Evolutionary conservation across 2,329 filamentous ascomycete species (phyloP), one percentile per base, ranked within the genome.

Genomic region (Epicoccum sorghinum): DNA sequence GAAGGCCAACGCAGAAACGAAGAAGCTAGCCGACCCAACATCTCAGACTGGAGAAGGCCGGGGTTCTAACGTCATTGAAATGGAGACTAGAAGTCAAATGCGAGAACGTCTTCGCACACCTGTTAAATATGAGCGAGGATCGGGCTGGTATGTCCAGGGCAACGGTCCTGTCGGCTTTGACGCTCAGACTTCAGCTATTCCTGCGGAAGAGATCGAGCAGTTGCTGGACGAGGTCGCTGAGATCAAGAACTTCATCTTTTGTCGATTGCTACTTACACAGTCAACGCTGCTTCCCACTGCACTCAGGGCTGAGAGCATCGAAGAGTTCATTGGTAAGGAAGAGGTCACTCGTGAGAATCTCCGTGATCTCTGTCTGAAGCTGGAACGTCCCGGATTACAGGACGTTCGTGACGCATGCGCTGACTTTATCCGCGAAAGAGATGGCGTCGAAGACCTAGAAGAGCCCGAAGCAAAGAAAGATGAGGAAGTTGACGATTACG

Each of bases 381-480:
- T 82, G 41, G 80, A 82, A 52, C 73, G 76, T 39, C 79, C 80
- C 14, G 69, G 66, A n/a, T 69, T 82, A 2, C 79, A 83, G 57
- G 78, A 80, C 39, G 75, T 82, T 22, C 73, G 79, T 37, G 79
- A 83, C 64, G 79, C 80, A 12, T 82, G 80, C 59, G 80, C 79
- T 4, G 80, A 82, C 60, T 76, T 81, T 38, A 70, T 74, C 13
- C 72, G 79, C 12, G 71, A 69, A 10, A 75, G 78, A 25, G 69
- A 75, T 3, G 70, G 74, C 30, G 69, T 73, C 3, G 71, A 72
- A 12, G 72, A 76, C 18, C 60, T 70, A 9, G 56, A 61, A 4
- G 67, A 68, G 4, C 57, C 70, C 2, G 57, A 53, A 4, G 32
- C 69, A 2, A 58, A 51, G 3, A 32, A 57, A 6, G 62, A 69